These are phyloP conservation scores for Herpetospermum pedunculosum DNA, from an alignment of 306 rosid genomes.

Conservation along the genomic window DNA sequence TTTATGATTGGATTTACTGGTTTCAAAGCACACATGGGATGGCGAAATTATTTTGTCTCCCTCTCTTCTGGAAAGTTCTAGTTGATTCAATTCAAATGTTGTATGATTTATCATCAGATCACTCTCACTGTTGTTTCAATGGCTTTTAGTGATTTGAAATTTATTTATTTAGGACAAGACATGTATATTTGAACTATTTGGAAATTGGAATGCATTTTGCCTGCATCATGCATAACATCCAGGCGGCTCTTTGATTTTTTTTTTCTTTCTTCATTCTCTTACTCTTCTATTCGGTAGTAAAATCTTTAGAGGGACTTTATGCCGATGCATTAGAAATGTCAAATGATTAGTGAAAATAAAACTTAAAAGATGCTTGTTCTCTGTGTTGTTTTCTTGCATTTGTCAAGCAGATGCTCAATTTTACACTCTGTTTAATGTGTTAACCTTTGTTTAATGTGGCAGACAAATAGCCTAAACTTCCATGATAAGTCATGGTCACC, in stretches of 20 bases:
- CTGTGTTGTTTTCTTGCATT: neutral
- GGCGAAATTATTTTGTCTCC: neutral
- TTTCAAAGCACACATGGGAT: neutral
- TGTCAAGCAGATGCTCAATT: neutral
- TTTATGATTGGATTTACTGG: neutral
- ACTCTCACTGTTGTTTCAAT: neutral
- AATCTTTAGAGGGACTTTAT: neutral
- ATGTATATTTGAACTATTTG: neutral
- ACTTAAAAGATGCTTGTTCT: neutral
- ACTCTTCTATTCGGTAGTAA: neutral
- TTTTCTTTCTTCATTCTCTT: neutral
- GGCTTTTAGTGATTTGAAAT: neutral
- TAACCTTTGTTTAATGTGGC: too few species aligned
- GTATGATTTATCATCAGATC: neutral
- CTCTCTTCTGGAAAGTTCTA: neutral
- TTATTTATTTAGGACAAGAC: neutral
- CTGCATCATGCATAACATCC: neutral
- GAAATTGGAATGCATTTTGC: neutral
- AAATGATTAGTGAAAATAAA: neutral
- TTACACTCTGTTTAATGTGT: neutral
- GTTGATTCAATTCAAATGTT: neutral
- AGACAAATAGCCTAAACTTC: constrained; percentile 41
- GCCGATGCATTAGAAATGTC: neutral
- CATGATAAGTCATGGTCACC: constrained; percentile 49
- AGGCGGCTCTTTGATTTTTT: neutral